Conservation (phyloP, 2,329 filamentous ascomycete species). For the Aureobasidium musti region DNA sequence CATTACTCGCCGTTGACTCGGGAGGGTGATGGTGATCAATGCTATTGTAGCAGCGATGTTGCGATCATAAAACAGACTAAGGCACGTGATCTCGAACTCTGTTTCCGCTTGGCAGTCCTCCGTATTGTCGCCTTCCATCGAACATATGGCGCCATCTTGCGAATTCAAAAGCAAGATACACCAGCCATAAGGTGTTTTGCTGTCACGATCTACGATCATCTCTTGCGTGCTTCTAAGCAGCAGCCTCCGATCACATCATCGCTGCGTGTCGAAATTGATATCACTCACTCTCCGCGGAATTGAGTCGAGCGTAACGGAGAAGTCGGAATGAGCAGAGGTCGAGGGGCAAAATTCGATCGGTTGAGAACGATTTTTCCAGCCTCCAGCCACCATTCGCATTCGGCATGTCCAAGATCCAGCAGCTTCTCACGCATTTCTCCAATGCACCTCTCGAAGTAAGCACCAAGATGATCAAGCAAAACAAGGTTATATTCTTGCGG, state of each 20-base stretch:
- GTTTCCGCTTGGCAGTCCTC: not conserved
- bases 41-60: not conserved
- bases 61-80: not conserved
- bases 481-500: slow-evolving; percentile 21
- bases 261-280: not conserved
- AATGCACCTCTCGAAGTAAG: slow-evolving; percentile 11
- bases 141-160: slow-evolving; percentile 18
- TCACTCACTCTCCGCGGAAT: not conserved
- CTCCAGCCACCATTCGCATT: not conserved
- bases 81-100: slow-evolving; percentile 6
- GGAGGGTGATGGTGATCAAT: not conserved
- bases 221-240: not conserved
- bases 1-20: not conserved
- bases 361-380: not conserved
- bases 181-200: not conserved
- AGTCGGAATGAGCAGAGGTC: not conserved
- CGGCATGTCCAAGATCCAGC: not conserved
- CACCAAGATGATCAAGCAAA: not conserved
- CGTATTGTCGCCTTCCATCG: not conserved
- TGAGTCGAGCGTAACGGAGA: not conserved
- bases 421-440: not conserved
- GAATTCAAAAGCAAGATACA: slow-evolving; percentile 4
- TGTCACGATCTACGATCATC: not conserved
- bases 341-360: not conserved
- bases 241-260: not conserved